Evolutionary conservation across 345 rosid genomes (phyloP).

Genomic region (Citrus sinensis): DVS_A1.0 CM039169.1:1517001-1517500

Average conservation of each 20-base stretch:
- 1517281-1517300: slow-evolving; percentile 51
- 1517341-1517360: slow-evolving; percentile 36
- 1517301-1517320: slow-evolving; percentile 40
- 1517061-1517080: slow-evolving; percentile 42
- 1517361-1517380: slow-evolving; percentile 26
- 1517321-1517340: slow-evolving; percentile 38
- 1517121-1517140: slow-evolving; percentile 26
- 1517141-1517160: slow-evolving; percentile 48
- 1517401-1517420: slow-evolving; percentile 19
- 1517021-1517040: slow-evolving; percentile 27
- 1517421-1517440: slow-evolving; percentile 33
- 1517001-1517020: too few species aligned
- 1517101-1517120: slow-evolving; percentile 29
- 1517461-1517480: not conserved
- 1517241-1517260: slow-evolving; percentile 23
- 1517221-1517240: slow-evolving; percentile 26
- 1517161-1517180: slow-evolving; percentile 45
- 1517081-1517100: slow-evolving; percentile 37
- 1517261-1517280: slow-evolving; percentile 38
- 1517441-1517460: slow-evolving; percentile 31
- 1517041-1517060: slow-evolving; percentile 16
- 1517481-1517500: slow-evolving; percentile 15
- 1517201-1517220: slow-evolving; percentile 12
- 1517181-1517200: slow-evolving; percentile 25
- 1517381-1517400: slow-evolving; percentile 33